Base-by-base conservation (phyloP, 202 grass and related monocot genomes). In the Setaria italica region DNA sequence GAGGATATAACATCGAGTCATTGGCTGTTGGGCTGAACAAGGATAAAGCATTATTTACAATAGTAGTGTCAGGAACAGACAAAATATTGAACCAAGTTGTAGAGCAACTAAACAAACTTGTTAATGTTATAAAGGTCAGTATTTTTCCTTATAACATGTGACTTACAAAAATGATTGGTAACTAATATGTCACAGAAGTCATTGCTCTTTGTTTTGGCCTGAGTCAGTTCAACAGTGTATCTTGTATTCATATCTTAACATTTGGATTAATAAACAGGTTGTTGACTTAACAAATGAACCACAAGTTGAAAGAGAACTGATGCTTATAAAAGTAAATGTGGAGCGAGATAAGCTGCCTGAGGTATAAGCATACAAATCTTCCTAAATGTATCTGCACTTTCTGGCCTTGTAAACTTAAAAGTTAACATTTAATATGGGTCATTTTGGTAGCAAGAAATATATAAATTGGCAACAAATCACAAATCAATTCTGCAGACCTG, bases 1-100 rank as follows among this genome's bases (percentile, higher is more conserved):
- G 94, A 87, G 91, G 94, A 80, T 96, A 93, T 74, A 96, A 96
- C 63, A 96, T 96, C 1, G 91, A 96, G 82, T 96, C 94, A 7
- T 88, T 96, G 86, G 91, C 94, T 15, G 94, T 96, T 77, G 94
- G 94, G 42, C 89, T 93, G 48, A 96, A 93, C 82, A 91, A 86
- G 77, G 91, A 96, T 62, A 93, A 87, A 82, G 94, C 94, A 4
- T 46, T 93, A 79, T 93, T 96, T 67, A 96, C 94, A 15, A 93
- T 96, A 34, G 94, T 93, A 19, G 94, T 96, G 17, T 91, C 88
- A 1, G 94, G 90, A 58, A 89, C 90, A 34, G 91, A 96, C 41
- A 93, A 89, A 57, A 62, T 93, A 79, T 66, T 96, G 77, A 81
- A 69, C 46, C 94, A 96, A 30, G 91, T 96, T 7, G 75, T 89